A percentile compares a stretch with the other conserved stretches of the same genome.
These are phyloP conservation scores for Hypomontagnella monticulosa DNA, from an alignment of 495 filamentous ascomycete species.

Conservation along the genomic window DNA sequence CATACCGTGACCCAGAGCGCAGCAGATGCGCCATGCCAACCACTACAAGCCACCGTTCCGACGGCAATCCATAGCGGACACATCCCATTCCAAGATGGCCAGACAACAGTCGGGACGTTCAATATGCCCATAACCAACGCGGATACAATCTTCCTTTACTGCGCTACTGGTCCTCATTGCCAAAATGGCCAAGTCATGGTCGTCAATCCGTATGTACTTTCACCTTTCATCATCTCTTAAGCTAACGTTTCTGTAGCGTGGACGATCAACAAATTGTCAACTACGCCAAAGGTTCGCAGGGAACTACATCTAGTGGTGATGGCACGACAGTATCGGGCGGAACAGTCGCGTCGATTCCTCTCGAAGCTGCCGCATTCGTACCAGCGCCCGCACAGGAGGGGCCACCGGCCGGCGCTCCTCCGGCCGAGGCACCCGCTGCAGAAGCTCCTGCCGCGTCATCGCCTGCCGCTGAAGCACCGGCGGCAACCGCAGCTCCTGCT, in stretches of 20 bases:
- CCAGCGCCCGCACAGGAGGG: slow-evolving; percentile 23
- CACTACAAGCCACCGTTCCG: slow-evolving; percentile 46
- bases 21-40: slow-evolving; percentile 61
- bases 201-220: slow-evolving; percentile 54
- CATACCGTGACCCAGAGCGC: slow-evolving; percentile 42
- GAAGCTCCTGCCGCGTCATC: background rate
- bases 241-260: slow-evolving; percentile 16
- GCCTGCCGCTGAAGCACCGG: background rate
- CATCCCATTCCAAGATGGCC: slow-evolving; percentile 47
- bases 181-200: slow-evolving; percentile 61
- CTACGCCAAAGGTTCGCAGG: slow-evolving; percentile 29
- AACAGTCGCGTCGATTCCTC: slow-evolving; percentile 37
- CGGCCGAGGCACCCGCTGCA: slow-evolving; percentile 17
- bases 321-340: slow-evolving; percentile 31
- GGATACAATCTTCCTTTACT: slow-evolving; percentile 63
- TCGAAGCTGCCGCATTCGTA: slow-evolving; percentile 36
- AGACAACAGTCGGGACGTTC: slow-evolving; percentile 52
- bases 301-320: slow-evolving; percentile 21
- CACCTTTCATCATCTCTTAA: background rate
- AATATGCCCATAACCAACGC: slow-evolving; percentile 56
- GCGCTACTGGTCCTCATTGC: slow-evolving; percentile 59
- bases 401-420: slow-evolving; percentile 11
- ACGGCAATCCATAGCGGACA: slow-evolving; percentile 41
- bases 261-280: slow-evolving; percentile 40
- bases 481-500: background rate